These are phyloP conservation scores for Trametes maxima DNA, from an alignment of 768 basidiomycete genomes.

Conservation along the genomic window DNA sequence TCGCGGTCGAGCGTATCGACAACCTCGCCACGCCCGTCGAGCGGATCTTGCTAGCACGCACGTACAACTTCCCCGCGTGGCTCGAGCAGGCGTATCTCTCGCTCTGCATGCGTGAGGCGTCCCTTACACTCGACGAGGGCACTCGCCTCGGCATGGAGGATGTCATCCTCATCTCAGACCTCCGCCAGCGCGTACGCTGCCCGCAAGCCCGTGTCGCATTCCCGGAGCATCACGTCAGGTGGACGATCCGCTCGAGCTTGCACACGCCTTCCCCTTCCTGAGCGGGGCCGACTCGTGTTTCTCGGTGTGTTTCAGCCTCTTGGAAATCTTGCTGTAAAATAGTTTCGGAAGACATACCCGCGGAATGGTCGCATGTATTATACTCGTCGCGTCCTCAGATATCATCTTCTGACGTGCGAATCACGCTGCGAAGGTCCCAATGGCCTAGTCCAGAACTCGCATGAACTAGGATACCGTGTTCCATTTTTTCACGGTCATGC, in stretches of 20 bases:
- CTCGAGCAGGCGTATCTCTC: constrained; percentile 16
- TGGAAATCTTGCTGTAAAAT: too few species aligned
- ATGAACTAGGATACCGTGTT: too few species aligned
- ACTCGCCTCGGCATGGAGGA: constrained; percentile 22
- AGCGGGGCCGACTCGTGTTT: background rate
- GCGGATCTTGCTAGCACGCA: constrained; percentile 24
- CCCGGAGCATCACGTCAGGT: constrained; percentile 10
- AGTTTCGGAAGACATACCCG: too few species aligned
- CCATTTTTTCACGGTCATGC: too few species aligned
- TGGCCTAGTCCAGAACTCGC: too few species aligned
- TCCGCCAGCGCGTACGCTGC: constrained; percentile 19
- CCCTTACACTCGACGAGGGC: constrained; percentile 25
- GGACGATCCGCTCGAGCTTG: background rate
- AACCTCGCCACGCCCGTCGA: constrained; percentile 23
- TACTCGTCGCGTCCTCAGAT: too few species aligned
- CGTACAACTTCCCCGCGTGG: constrained; percentile 21
- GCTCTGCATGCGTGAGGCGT: constrained; percentile 21
- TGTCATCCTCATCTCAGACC: constrained; percentile 22
- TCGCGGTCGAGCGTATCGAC: constrained; percentile 35
- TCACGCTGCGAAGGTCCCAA: too few species aligned
- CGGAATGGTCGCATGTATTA: too few species aligned
- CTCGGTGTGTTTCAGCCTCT: too few species aligned
- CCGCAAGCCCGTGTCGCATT: background rate
- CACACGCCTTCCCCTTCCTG: background rate
- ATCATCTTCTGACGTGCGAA: too few species aligned